Conservation (phyloP, 306 rosid species). For the Prunus armeniaca region DNA sequence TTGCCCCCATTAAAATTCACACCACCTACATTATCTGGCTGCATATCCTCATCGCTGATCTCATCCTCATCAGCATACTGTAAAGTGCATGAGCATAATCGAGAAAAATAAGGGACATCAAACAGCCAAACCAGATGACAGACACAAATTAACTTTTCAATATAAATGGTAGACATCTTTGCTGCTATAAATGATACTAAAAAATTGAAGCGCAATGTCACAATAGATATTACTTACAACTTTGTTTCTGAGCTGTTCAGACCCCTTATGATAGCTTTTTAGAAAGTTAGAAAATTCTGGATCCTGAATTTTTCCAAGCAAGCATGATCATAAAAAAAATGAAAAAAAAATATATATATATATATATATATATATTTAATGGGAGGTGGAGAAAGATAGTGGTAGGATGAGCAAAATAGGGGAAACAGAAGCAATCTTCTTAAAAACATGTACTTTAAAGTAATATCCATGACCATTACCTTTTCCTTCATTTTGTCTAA, state of each 20-base stretch:
- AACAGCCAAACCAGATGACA: neutral
- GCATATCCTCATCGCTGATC: constrained; percentile 28
- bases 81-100: constrained; percentile 2
- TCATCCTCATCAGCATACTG: constrained; percentile 71
- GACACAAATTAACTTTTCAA: neutral
- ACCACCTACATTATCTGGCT: constrained; percentile 28
- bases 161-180: neutral
- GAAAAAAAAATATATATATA: neutral
- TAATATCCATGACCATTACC: constrained; percentile 39
- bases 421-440: neutral
- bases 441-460: constrained; percentile 1
- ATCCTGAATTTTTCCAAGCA: constrained; percentile 57
- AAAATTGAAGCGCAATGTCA: neutral
- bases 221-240: constrained; percentile 53
- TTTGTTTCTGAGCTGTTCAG: constrained; percentile 34
- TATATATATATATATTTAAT: too few species aligned
- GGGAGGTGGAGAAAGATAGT: neutral
- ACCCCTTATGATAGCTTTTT: constrained; percentile 37
- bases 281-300: constrained; percentile 57
- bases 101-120: neutral
- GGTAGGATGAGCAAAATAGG: neutral
- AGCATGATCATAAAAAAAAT: constrained; percentile 15
- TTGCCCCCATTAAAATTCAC: constrained; percentile 28
- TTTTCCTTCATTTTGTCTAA: constrained; percentile 65
- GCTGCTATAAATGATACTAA: neutral